A percentile compares a stretch with the other conserved stretches of the same genome.
Evolutionary conservation across 2,329 filamentous ascomycete species (phyloP).

Genomic region (Aspergillus jensenii): DNA sequence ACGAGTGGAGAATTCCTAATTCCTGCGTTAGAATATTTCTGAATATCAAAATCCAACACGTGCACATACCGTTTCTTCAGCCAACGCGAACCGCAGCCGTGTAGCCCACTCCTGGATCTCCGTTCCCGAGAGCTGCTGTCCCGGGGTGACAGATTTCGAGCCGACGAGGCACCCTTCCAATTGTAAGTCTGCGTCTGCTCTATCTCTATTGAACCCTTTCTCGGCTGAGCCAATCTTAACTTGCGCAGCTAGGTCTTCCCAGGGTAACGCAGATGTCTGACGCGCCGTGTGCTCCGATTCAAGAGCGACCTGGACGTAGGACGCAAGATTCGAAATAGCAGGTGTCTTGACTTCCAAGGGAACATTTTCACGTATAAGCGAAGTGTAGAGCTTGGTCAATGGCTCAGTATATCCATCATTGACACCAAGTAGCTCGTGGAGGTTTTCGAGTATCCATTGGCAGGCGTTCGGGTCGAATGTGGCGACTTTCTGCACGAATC

Average conservation of each 20-base stretch:
- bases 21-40: slow-evolving; percentile 3
- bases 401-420: slow-evolving; percentile 22
- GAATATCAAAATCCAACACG: not conserved
- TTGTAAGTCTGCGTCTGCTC: slow-evolving; percentile 36
- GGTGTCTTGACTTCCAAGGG: slow-evolving; percentile 28
- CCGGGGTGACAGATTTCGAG: slow-evolving; percentile 18
- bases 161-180: slow-evolving; percentile 40
- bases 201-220: slow-evolving; percentile 36
- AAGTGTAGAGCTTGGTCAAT: slow-evolving; percentile 31
- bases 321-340: slow-evolving; percentile 35
- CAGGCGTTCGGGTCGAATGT: slow-evolving; percentile 33
- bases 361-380: slow-evolving; percentile 27
- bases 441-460: slow-evolving; percentile 35
- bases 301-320: slow-evolving; percentile 30
- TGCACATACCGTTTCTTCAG: slow-evolving; percentile 42
- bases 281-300: slow-evolving; percentile 16
- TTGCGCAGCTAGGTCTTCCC: slow-evolving; percentile 24
- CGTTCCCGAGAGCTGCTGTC: slow-evolving; percentile 17
- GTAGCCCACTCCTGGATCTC: slow-evolving; percentile 33
- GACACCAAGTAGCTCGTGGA: slow-evolving; percentile 26
- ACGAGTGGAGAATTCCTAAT: slow-evolving; percentile 41
- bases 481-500: slow-evolving; percentile 27
- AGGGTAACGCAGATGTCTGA: slow-evolving; percentile 27
- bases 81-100: slow-evolving; percentile 38
- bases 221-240: slow-evolving; percentile 25